phyloP scores from a whole-genome alignment of 805 yeast species.

The Kluyveromyces dobzhanskii region DNA sequence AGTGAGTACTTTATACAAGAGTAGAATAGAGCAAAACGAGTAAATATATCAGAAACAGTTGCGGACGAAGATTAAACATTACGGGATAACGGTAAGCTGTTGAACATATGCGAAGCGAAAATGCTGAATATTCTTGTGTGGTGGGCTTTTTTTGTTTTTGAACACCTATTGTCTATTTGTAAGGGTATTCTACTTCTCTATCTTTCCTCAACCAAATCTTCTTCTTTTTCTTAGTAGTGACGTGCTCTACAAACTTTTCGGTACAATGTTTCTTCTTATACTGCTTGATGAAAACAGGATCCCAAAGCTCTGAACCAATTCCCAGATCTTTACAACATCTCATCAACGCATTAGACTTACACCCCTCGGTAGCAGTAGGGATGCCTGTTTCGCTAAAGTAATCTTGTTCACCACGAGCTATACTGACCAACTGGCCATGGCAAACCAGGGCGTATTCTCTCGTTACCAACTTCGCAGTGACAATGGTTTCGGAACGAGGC shows the following conservation, averaged over 20 bases:
- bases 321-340: constrained; percentile 97
- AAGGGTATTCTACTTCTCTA: constrained; percentile 79
- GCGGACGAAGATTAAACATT: too few species aligned
- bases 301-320: constrained; percentile 96
- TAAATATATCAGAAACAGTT: too few species aligned
- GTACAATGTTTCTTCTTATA: constrained; percentile 65
- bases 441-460: constrained; percentile 87
- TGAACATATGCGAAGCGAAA: too few species aligned
- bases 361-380: constrained; percentile 95
- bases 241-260: constrained; percentile 79
- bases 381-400: constrained; percentile 80
- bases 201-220: constrained; percentile 89
- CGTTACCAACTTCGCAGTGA: constrained; percentile 68
- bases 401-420: constrained; percentile 94
- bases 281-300: constrained; percentile 73
- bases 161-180: constrained; percentile 32
- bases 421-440: constrained; percentile 78
- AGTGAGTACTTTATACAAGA: too few species aligned
- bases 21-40: too few species aligned
- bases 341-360: constrained; percentile 94
- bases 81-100: too few species aligned
- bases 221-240: constrained; percentile 73
- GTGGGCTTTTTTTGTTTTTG: too few species aligned
- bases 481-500: constrained; percentile 77
- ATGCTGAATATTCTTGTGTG: too few species aligned